These are phyloP conservation scores for Delonix regia DNA, from an alignment of 306 rosid genomes.

Conservation along the genomic window DNA sequence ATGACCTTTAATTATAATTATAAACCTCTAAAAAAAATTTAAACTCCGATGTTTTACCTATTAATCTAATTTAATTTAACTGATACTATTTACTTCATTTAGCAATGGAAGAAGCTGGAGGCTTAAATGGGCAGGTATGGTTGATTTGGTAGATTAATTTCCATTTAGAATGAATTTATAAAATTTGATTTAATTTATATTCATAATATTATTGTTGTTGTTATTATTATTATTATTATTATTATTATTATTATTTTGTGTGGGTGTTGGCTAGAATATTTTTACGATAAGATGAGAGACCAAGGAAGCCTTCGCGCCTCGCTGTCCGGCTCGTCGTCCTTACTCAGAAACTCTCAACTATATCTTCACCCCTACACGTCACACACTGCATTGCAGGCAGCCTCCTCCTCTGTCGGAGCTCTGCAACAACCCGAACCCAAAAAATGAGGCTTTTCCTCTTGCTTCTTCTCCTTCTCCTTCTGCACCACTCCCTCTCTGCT, in stretches of 20 bases:
- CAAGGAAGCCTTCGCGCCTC: neutral
- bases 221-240: no score
- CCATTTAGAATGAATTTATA: no score
- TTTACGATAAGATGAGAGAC: neutral
- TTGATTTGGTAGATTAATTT: no score
- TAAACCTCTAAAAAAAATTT: no score
- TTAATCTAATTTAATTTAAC: no score
- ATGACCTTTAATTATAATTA: no score
- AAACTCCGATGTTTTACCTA: no score
- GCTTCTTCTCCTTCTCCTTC: conserved; percentile 25
- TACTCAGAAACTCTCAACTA: neutral
- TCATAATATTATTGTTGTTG: no score
- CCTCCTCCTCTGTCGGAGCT: neutral
- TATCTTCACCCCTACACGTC: neutral
- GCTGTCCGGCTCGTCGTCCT: neutral
- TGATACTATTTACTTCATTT: no score
- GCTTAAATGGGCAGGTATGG: no score
- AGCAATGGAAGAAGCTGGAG: no score
- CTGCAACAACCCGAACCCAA: neutral
- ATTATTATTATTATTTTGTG: no score
- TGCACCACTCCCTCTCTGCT: conserved; percentile 28
- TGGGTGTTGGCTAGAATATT: neutral
- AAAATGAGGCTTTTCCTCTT: conserved; percentile 56
- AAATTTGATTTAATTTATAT: neutral
- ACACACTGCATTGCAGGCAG: neutral